Percentiles rank a stretch among this genome's conserved stretches.
phyloP scores from a whole-genome alignment of 805 yeast genomes.

The Teunomyces aglyptinius region DNA sequence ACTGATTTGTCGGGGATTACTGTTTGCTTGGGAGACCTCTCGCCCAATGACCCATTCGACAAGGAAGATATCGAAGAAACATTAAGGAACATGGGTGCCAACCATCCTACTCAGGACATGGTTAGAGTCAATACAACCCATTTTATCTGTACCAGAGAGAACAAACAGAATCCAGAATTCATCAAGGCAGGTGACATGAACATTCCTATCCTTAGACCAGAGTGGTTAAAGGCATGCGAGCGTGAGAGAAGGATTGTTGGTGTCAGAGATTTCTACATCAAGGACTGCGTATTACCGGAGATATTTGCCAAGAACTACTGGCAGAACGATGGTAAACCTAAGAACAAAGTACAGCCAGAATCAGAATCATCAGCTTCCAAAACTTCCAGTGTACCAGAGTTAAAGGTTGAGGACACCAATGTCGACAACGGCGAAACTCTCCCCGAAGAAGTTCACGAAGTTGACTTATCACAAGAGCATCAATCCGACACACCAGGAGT shows the following conservation, averaged over 20 bases:
- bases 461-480: background rate
- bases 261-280: conserved; percentile 80
- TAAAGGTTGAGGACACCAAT: background rate
- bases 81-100: conserved; percentile 75
- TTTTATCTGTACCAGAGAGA: conserved; percentile 65
- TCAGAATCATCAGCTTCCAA: background rate
- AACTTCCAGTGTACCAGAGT: background rate
- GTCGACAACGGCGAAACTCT: background rate
- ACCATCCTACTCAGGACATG: conserved; percentile 60
- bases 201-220: conserved; percentile 93
- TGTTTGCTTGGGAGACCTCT: conserved; percentile 82
- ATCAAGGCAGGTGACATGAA: conserved; percentile 78
- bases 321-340: conserved; percentile 14
- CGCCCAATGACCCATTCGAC: conserved; percentile 47
- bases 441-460: background rate
- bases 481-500: background rate
- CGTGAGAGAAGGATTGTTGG: conserved; percentile 87
- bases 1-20: conserved; percentile 92
- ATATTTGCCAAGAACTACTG: conserved; percentile 43
- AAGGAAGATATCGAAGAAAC: conserved; percentile 58
- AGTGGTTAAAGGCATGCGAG: conserved; percentile 95
- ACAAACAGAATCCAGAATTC: conserved; percentile 66
- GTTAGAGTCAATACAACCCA: conserved; percentile 93
- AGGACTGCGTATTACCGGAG: conserved; percentile 48
- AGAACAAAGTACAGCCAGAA: background rate